Percentiles rank a stretch among this genome's conserved stretches.
phyloP scores from a whole-genome alignment of 139 green algal genomes.

The Tetraselmis chui region DNA sequence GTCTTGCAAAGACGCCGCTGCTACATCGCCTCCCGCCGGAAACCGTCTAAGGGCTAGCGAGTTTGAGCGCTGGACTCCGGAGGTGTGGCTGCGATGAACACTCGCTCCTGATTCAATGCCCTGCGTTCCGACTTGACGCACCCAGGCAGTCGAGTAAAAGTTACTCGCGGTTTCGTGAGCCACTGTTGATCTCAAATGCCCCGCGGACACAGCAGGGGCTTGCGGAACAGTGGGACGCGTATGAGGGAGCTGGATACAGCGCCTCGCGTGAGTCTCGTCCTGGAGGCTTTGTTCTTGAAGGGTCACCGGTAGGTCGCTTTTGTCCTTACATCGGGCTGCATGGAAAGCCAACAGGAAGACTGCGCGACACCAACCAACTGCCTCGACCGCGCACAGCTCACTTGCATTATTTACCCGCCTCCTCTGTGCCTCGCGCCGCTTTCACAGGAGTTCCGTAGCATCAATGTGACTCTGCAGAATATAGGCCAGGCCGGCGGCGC shows the following conservation, averaged over 20 bases:
- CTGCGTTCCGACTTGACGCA: too few relatives aligned
- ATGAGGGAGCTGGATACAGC: not conserved
- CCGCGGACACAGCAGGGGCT: too few relatives aligned
- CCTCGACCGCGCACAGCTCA: not conserved
- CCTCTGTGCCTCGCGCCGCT: not conserved
- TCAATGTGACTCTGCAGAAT: not conserved
- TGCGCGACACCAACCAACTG: too few relatives aligned
- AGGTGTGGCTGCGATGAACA: too few relatives aligned
- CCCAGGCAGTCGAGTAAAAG: too few relatives aligned
- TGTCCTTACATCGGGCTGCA: too few relatives aligned
- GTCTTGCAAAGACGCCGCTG: not conserved
- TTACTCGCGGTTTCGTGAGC: too few relatives aligned
- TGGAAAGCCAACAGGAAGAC: too few relatives aligned
- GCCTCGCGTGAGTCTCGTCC: not conserved
- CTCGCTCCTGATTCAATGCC: too few relatives aligned
- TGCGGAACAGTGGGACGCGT: not conserved
- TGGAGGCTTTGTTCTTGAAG: not conserved
- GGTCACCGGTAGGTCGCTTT: not conserved
- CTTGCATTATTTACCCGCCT: not conserved
- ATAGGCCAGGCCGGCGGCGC: not conserved
- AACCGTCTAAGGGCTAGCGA: not conserved
- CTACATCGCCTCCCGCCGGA: too few relatives aligned
- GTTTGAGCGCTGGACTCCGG: not conserved
- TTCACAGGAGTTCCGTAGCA: not conserved
- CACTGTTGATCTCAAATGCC: too few relatives aligned